Percentiles rank a stretch among this genome's conserved stretches.
phyloP scores from a whole-genome alignment of 768 basidiomycete species.

The Russula ochroleuca region DNA sequence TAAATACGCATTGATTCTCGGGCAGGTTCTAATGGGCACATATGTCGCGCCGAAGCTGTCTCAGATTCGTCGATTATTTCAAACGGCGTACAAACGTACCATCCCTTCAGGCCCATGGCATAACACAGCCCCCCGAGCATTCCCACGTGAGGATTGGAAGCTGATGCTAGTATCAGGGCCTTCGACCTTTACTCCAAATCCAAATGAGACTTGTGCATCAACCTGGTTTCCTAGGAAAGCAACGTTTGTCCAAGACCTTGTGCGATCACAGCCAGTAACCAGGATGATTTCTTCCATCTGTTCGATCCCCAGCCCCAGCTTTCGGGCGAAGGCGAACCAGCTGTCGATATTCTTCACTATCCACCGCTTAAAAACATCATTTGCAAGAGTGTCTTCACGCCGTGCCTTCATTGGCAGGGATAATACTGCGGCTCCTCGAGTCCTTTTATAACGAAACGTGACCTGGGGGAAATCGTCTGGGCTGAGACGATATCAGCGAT shows the following conservation, averaged over 20 bases:
- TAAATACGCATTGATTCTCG: too few relatives aligned
- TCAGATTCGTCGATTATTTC: too few relatives aligned
- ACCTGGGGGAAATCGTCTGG: not conserved
- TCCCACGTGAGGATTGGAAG: not conserved
- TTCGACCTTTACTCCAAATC: too few relatives aligned
- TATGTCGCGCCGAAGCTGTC: too few relatives aligned
- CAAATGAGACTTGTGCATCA: not conserved
- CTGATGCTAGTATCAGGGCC: not conserved
- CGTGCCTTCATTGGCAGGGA: not conserved
- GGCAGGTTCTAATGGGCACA: too few relatives aligned
- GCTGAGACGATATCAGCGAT: not conserved
- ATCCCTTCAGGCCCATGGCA: not conserved
- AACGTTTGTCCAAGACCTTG: not conserved
- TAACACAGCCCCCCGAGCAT: not conserved
- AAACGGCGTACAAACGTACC: not conserved
- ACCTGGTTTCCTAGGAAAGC: not conserved
- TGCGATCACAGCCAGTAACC: conserved; percentile 3
- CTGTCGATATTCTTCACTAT: not conserved
- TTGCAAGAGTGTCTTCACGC: not conserved
- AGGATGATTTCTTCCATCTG: conserved; percentile 5
- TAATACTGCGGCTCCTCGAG: not conserved
- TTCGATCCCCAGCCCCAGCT: not conserved
- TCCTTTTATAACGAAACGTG: not conserved
- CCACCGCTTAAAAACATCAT: not conserved
- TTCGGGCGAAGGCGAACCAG: not conserved